A percentile compares a stretch with the other conserved stretches of the same genome.
Conservation (phyloP, 208 protist genomes). For the Endotrypanum monterogeii region DNA sequence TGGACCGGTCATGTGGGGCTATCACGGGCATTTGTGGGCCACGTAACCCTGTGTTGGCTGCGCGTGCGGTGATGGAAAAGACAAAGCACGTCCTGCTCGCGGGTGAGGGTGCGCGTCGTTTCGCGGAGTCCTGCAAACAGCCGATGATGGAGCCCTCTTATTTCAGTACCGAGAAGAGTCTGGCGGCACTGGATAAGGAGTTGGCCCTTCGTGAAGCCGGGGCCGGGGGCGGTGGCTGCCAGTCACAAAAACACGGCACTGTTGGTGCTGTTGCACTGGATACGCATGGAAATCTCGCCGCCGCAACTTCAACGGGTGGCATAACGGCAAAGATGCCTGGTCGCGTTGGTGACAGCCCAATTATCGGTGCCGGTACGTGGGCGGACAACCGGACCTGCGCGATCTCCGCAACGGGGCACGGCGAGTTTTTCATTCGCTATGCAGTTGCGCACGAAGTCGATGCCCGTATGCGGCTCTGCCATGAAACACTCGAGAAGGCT, state of each 20-base stretch:
- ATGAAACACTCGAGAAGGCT: constrained; percentile 22
- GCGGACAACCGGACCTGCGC: constrained; percentile 35
- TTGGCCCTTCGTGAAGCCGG: constrained; percentile 21
- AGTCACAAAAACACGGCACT: constrained; percentile 26
- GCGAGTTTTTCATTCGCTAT: constrained; percentile 30
- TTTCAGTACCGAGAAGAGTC: constrained; percentile 29
- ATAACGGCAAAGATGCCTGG: constrained; percentile 33
- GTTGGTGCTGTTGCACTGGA: constrained; percentile 29
- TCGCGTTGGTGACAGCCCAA: constrained; percentile 30
- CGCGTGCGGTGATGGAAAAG: constrained; percentile 31
- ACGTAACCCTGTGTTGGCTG: constrained; percentile 32
- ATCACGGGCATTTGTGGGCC: constrained; percentile 31
- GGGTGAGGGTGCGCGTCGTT: constrained; percentile 27
- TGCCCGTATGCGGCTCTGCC: constrained; percentile 31
- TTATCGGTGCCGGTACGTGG: constrained; percentile 34
- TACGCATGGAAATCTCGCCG: constrained; percentile 25
- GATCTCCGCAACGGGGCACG: constrained; percentile 31
- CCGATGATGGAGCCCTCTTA: constrained; percentile 23
- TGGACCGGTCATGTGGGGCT: constrained; percentile 28
- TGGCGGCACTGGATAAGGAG: constrained; percentile 28
- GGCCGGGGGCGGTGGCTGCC: constrained; percentile 8
- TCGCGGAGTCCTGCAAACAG: constrained; percentile 15
- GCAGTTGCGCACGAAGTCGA: constrained; percentile 34
- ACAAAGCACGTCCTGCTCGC: constrained; percentile 33
- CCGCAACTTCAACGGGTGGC: constrained; percentile 32